A percentile compares a stretch with the other conserved stretches of the same genome.
Evolutionary conservation across 2,329 filamentous ascomycete genomes (phyloP).

Genomic region (Aspergillus pseudonomiae): DNA sequence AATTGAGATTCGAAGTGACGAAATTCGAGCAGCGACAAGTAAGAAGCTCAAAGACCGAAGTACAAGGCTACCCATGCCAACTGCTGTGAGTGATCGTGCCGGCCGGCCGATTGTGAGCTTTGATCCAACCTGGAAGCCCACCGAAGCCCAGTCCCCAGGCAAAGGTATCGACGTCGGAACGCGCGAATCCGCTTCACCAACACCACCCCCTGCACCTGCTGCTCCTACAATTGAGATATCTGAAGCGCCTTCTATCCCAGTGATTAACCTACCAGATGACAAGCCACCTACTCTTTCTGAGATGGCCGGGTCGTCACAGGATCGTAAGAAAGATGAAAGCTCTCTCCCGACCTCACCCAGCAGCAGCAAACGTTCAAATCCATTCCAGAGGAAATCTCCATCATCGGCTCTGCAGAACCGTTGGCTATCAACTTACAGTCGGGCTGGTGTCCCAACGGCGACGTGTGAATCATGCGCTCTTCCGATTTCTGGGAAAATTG

Average conservation of each 20-base stretch:
- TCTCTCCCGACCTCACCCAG: slow-evolving; percentile 23
- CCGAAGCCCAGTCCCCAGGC: slow-evolving; percentile 44
- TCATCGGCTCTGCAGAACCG: slow-evolving; percentile 41
- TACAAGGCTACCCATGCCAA: slow-evolving; percentile 81
- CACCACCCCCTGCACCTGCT: slow-evolving; percentile 53
- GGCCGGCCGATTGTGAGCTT: slow-evolving; percentile 98
- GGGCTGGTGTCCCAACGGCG: slow-evolving; percentile 62
- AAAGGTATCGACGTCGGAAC: slow-evolving; percentile 17
- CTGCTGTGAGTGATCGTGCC: slow-evolving; percentile 85
- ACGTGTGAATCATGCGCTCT: slow-evolving; percentile 81
- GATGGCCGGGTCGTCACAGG: slow-evolving; percentile 26
- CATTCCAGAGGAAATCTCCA: slow-evolving; percentile 35
- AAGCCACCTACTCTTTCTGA: slow-evolving; percentile 44
- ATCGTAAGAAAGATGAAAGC: slow-evolving; percentile 15
- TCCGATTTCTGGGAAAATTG: slow-evolving; percentile 86
- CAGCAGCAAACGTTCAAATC: slow-evolving; percentile 24
- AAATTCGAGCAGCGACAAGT: slow-evolving; percentile 87
- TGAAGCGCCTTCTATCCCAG: slow-evolving; percentile 42
- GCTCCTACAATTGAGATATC: slow-evolving; percentile 38
- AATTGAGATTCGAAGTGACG: slow-evolving; percentile 80
- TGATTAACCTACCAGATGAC: slow-evolving; percentile 56
- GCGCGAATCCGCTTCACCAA: slow-evolving; percentile 28
- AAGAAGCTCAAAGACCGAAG: slow-evolving; percentile 87
- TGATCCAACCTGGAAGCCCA: slow-evolving; percentile 75
- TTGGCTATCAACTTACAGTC: slow-evolving; percentile 45